These are phyloP conservation scores for Aegilops tauschii DNA, from an alignment of 176 grass and related monocot genomes.

Conservation along the genomic window DNA sequence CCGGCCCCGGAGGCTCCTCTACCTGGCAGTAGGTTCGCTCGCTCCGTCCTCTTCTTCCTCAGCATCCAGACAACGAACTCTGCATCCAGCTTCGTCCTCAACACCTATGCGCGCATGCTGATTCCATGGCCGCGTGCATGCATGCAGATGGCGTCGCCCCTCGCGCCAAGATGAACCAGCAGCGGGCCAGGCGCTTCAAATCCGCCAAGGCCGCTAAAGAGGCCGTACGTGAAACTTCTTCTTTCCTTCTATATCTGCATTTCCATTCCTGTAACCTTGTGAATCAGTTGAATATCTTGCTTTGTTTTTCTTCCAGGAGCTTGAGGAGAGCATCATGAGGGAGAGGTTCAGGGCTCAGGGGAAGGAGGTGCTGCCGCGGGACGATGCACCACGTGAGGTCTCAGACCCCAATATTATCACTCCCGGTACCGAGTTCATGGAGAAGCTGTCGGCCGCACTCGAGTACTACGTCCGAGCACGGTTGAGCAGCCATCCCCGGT, in stretches of 20 bases:
- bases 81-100: neutral
- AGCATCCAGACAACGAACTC: neutral
- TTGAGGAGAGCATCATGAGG: slow-evolving; percentile 30
- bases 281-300: neutral
- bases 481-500: slow-evolving; percentile 41
- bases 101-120: neutral
- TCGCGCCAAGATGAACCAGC: slow-evolving; percentile 83
- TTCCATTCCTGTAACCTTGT: neutral
- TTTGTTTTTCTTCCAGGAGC: slow-evolving; percentile 32
- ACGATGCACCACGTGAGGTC: neutral
- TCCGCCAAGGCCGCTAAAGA: slow-evolving; percentile 60
- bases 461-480: slow-evolving; percentile 46
- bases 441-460: slow-evolving; percentile 46
- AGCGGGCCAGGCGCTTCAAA: slow-evolving; percentile 57
- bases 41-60: too few species aligned
- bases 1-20: slow-evolving; percentile 57
- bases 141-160: slow-evolving; percentile 74
- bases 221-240: neutral
- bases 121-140: neutral
- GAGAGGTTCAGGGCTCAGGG: slow-evolving; percentile 27
- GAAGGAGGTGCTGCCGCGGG: neutral
- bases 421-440: slow-evolving; percentile 71
- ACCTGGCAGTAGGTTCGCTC: slow-evolving; percentile 23
- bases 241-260: neutral
- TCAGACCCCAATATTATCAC: slow-evolving; percentile 68